Evolutionary conservation across 2,329 filamentous ascomycete genomes (phyloP).

Genomic region (Incumbomyces delicatus): DNA sequence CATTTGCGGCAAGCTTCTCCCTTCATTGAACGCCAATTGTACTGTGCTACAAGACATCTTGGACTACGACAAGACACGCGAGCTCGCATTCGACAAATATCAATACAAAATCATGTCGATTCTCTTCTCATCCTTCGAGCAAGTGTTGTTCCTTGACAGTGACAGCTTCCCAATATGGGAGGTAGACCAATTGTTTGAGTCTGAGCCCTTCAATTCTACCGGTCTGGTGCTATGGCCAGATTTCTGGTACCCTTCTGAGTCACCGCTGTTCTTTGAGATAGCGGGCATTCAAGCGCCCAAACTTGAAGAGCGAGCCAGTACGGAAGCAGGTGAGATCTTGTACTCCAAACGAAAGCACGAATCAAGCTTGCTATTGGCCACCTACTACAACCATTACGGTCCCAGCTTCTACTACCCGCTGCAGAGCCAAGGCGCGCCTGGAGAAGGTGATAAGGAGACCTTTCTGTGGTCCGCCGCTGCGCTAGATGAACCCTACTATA

Average conservation of each 20-base stretch:
- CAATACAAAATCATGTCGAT: constrained; percentile 50
- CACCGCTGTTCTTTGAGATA: constrained; percentile 35
- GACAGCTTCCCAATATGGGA: constrained; percentile 46
- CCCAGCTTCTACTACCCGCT: constrained; percentile 37
- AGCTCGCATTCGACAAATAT: constrained; percentile 24
- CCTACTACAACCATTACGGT: constrained; percentile 42
- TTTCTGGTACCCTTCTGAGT: constrained; percentile 38
- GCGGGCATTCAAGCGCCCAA: constrained; percentile 26
- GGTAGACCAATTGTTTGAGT: constrained; percentile 36
- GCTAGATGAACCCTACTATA: constrained; percentile 32
- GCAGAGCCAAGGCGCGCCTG: constrained; percentile 37
- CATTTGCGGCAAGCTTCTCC: constrained; percentile 31
- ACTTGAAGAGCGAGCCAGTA: constrained; percentile 27
- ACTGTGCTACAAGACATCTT: constrained; percentile 25
- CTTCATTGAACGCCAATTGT: constrained; percentile 31
- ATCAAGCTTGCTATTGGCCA: constrained; percentile 35
- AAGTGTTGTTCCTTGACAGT: constrained; percentile 50
- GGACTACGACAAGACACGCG: constrained; percentile 9
- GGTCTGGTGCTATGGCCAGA: constrained; percentile 52
- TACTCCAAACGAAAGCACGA: constrained; percentile 35
- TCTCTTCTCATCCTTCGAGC: constrained; percentile 49
- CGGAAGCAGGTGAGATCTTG: constrained; percentile 38
- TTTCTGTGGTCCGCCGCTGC: constrained; percentile 37
- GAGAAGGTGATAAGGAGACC: constrained; percentile 44
- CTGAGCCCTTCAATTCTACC: constrained; percentile 41